phyloP scores from a whole-genome alignment of 2,329 filamentous ascomycete genomes.

The Beauveria brongniartii region DNA sequence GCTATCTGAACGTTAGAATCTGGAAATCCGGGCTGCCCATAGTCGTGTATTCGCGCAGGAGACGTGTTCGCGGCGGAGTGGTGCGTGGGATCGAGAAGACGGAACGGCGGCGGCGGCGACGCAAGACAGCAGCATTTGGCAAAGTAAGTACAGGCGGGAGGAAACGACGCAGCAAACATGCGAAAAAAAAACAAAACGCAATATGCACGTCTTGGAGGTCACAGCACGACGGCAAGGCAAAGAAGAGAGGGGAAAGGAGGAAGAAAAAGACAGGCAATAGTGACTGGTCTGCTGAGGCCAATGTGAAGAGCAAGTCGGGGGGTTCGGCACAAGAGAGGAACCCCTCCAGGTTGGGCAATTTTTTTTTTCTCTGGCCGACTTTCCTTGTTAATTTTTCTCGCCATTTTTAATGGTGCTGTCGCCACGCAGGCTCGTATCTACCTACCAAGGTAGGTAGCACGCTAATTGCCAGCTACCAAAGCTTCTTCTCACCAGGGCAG shows the following conservation, averaged over 20 bases:
- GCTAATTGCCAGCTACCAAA: too few relatives aligned
- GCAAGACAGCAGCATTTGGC: conserved; percentile 4
- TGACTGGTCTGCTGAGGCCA: conserved; percentile 2
- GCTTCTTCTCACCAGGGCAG: background rate
- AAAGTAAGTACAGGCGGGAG: background rate
- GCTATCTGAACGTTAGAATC: conserved; percentile 23
- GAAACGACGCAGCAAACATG: background rate
- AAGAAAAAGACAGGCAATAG: conserved; percentile 11
- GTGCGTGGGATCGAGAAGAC: conserved; percentile 26
- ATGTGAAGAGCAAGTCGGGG: conserved; percentile 11
- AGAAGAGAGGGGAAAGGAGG: conserved; percentile 10
- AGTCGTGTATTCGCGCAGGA: conserved; percentile 20
- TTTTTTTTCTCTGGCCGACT: background rate
- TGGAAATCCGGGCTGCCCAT: conserved; percentile 26
- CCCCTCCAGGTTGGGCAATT: conserved; percentile 3
- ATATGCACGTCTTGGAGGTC: background rate
- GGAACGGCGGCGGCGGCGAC: conserved; percentile 22
- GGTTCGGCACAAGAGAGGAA: background rate
- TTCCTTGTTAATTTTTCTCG: background rate
- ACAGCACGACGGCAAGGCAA: background rate
- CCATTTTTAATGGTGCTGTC: too few relatives aligned
- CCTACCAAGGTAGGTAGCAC: too few relatives aligned
- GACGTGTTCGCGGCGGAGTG: conserved; percentile 16
- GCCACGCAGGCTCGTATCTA: too few relatives aligned
- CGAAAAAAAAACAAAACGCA: background rate